Base-by-base conservation (phyloP, 106 monocot species). In the Allium fistulosum region DNA sequence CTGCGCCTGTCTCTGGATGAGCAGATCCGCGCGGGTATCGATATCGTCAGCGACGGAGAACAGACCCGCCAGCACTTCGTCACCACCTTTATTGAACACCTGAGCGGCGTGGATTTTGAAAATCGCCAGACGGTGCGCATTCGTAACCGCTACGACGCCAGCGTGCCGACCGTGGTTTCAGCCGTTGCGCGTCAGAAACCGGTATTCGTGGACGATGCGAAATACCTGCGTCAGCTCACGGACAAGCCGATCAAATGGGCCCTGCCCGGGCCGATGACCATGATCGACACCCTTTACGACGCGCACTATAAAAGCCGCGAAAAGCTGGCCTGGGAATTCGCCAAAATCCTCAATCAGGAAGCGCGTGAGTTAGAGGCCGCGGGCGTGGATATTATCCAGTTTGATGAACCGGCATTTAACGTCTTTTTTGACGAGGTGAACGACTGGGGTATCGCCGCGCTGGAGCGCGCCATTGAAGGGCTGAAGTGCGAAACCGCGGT, bases 21-120 rank as follows among this genome's bases (percentile, higher is more conserved):
- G 55, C 55, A 56, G 55, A 13, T 10, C 11, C 55, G 55, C 55
- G 11, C 10, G 11, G 55, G 55, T 13, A 56, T 56, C 55, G 55
- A 56, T 13, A 56, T 56, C 55, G 55, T 56, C 11, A 56, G 55
- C 55, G 55, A 56, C 55, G 55, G 55, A 10, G 55, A 56, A 13
- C 55, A 56, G 55, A 56, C 55, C 55, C 55, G 55, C 55, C 55
- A 56, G 55, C 55, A 56, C 55, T 56, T 56, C 55, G 55, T 56
- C 55, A 56, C 55, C 11, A 56, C 55, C 11, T 56, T 56, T 13
- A 56, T 56, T 13, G 55, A 56, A 13, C 55, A 56, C 55, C 55
- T 56, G 11, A 13, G 13, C 55, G 55, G 55, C 55, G 55, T 56
- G 11, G 55, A 56, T 13, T 10, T 56, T 10, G 55, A 56, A 10